Base-by-base conservation (phyloP, 1,139 yeast genomes). In the Candida sp. region DNA sequence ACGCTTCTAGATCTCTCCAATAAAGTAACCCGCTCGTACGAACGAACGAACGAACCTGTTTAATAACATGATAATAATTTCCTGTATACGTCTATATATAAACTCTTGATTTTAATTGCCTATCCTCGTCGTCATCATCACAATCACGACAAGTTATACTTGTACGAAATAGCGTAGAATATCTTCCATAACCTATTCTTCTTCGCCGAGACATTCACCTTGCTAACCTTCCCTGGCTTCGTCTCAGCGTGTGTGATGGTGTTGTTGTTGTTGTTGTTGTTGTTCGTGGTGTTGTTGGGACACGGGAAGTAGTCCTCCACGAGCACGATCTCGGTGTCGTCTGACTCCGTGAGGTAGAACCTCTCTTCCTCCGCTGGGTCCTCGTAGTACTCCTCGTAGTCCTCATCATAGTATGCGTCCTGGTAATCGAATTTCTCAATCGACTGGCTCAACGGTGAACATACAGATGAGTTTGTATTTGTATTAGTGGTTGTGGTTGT, bases 261-360 rank as follows among this genome's bases (percentile, higher is more conserved):
- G 35, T 54, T 42, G 12, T 34, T 9, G n/a, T n/a, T n/a, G n/a
- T n/a, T n/a, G n/a, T n/a, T n/a, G n/a, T n/a, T n/a, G n/a, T n/a
- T n/a, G n/a, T n/a, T n/a, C n/a, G n/a, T n/a, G n/a, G 40, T 47
- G 7, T 45, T 40, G n/a, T 51, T 41, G 56, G 56, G 28, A 49
- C 50, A 31, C 49, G 47, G 58, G 62, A 81, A 67, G 58, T 81
- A 81, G 61, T 81, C 85, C 56, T 81, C 85, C 7, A 81, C 75
- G 7, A 81, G 62, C 1, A 81, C 81, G 3, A 81, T 80, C 37
- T 48, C 49, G 7, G 47, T 49, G 40, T 51, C 49, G 7, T 50
- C 48, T 6, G 44, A 48, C 26, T 54, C 55, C 17, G 35, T 35
- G 26, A 39, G 25, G 28, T 46, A 30, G 23, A 33, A 44, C 12